Percentiles rank a stretch among this genome's conserved stretches.
Evolutionary conservation across 2,329 filamentous ascomycete species (phyloP).

Genomic region (Apiospora arundinis): DNA sequence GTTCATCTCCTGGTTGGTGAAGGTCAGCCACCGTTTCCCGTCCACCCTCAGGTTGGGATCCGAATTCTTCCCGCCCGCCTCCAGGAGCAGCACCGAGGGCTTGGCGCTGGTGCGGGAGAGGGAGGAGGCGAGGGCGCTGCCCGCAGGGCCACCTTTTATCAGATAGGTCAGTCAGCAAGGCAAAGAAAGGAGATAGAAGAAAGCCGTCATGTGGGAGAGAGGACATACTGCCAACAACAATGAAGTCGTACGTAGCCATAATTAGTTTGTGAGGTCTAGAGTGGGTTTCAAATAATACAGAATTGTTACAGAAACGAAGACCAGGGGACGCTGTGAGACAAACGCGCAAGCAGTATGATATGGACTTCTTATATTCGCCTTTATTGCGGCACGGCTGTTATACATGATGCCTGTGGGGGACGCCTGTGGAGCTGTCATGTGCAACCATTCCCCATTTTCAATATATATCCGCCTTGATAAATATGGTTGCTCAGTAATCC

Average conservation of each 20-base stretch:
- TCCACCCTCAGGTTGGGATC: conserved; percentile 54
- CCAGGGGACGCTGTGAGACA: too few species aligned
- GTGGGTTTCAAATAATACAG: not conserved
- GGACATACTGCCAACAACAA: conserved; percentile 43
- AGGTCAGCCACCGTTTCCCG: conserved; percentile 62
- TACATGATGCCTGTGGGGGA: not conserved
- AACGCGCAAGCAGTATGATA: not conserved
- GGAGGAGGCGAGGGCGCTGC: conserved; percentile 59
- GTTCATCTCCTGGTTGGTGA: conserved; percentile 55
- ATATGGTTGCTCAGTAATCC: not conserved
- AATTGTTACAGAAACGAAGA: not conserved
- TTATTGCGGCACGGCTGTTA: not conserved
- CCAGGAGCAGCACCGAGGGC: conserved; percentile 64
- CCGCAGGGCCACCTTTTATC: conserved; percentile 62
- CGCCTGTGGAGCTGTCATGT: not conserved
- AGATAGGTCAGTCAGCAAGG: not conserved
- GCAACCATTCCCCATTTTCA: not conserved
- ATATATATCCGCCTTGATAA: not conserved
- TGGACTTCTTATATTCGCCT: not conserved
- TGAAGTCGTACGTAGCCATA: conserved; percentile 38
- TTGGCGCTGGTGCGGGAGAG: conserved; percentile 53
- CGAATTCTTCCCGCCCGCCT: conserved; percentile 61
- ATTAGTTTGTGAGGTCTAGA: not conserved
- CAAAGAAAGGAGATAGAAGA: not conserved
- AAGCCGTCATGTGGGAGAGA: not conserved